Conservation (phyloP, 2,329 filamentous ascomycete species). For the Passalora sequoiae region DNA sequence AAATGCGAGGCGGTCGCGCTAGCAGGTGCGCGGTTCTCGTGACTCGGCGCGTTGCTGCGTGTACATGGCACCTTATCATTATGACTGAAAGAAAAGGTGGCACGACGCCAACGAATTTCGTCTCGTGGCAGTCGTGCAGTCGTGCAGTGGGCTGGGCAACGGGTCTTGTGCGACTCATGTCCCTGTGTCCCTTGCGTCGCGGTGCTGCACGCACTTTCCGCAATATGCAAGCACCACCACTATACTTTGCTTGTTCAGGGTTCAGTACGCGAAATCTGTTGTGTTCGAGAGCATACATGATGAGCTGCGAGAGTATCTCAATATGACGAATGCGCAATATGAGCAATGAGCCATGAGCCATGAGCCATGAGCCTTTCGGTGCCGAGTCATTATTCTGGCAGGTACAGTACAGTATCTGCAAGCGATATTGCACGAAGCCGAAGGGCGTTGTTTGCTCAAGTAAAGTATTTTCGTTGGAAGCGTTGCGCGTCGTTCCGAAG, state of each 20-base stretch:
- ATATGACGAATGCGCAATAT: constrained; percentile 5
- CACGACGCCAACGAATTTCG: constrained; percentile 13
- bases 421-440: constrained; percentile 3
- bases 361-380: too few species aligned
- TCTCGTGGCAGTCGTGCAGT: constrained; percentile 26
- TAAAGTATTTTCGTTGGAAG: constrained; percentile 1
- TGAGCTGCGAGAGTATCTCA: constrained; percentile 10
- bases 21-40: constrained; percentile 16
- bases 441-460: not conserved
- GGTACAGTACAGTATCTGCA: constrained; percentile 5
- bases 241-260: constrained; percentile 14
- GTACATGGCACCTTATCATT: constrained; percentile 17
- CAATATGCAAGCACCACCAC: constrained; percentile 24
- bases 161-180: constrained; percentile 12
- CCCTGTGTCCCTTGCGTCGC: constrained; percentile 20
- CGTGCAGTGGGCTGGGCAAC: constrained; percentile 18
- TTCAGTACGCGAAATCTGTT: too few species aligned
- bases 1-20: constrained; percentile 8
- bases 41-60: constrained; percentile 13
- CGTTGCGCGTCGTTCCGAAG: constrained; percentile 20
- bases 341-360: too few species aligned
- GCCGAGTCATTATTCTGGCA: constrained; percentile 3
- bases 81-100: constrained; percentile 2
- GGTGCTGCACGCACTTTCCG: constrained; percentile 23
- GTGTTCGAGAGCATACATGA: constrained; percentile 25